phyloP scores from a whole-genome alignment of 257 asterid genomes.

The Petunia secreta region DNA sequence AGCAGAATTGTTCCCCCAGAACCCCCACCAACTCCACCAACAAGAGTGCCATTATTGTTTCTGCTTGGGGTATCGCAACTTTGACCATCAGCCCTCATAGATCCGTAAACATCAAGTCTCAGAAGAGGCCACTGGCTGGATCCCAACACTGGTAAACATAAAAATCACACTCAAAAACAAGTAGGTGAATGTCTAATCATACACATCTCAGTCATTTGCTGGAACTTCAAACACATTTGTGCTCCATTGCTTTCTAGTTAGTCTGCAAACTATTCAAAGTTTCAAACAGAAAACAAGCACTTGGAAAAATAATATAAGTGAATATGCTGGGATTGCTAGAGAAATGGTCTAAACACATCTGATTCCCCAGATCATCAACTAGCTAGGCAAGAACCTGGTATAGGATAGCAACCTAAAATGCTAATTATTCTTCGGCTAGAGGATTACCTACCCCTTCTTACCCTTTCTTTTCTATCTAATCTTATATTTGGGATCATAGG shows the following conservation, averaged over 20 bases:
- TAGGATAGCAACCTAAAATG: slow-evolving; percentile 12
- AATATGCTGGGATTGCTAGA: background rate
- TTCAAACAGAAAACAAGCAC: background rate
- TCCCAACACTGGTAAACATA: slow-evolving; percentile 65
- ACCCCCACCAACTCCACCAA: slow-evolving; percentile 94
- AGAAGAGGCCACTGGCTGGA: slow-evolving; percentile 86
- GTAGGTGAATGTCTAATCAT: slow-evolving; percentile 25
- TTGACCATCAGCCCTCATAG: slow-evolving; percentile 85
- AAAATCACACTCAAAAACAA: slow-evolving; percentile 33
- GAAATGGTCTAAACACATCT: slow-evolving; percentile 7
- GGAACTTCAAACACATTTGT: background rate
- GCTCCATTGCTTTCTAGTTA: background rate
- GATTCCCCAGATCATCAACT: slow-evolving; percentile 4
- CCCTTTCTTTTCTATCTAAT: slow-evolving; percentile 11
- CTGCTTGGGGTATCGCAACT: slow-evolving; percentile 51
- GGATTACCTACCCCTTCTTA: slow-evolving; percentile 12
- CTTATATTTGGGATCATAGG: slow-evolving; percentile 3
- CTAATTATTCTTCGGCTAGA: slow-evolving; percentile 5
- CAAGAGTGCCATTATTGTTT: slow-evolving; percentile 57
- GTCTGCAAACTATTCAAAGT: background rate
- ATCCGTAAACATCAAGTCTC: slow-evolving; percentile 69
- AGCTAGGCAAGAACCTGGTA: slow-evolving; percentile 15
- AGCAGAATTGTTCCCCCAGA: slow-evolving; percentile 94
- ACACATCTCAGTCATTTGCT: slow-evolving; percentile 16
- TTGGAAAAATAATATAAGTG: background rate